Percentiles rank a stretch among this genome's conserved stretches.
phyloP scores from a whole-genome alignment of 257 asterid genomes.

The Echium plantagineum region DNA sequence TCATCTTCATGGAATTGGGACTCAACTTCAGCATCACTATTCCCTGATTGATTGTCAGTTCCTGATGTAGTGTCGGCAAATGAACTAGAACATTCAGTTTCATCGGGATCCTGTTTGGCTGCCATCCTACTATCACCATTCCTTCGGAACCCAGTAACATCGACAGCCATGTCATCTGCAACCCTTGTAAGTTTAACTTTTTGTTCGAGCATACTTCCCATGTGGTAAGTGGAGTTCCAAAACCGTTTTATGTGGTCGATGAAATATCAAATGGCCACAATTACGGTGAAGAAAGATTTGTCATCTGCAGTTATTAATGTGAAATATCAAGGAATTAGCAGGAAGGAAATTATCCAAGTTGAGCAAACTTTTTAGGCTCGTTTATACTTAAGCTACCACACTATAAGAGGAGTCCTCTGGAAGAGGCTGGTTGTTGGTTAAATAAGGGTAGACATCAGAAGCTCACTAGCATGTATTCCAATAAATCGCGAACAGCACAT shows the following conservation, averaged over 20 bases:
- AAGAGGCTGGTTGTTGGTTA: not conserved
- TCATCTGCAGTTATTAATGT: not conserved
- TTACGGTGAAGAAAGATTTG: not conserved
- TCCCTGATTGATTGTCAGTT: constrained; percentile 38
- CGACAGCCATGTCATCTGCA: constrained; percentile 33
- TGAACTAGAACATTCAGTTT: constrained; percentile 86
- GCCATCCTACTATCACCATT: constrained; percentile 31
- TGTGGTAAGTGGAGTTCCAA: constrained; percentile 11
- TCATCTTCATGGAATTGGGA: constrained; percentile 46
- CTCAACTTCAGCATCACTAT: constrained; percentile 81
- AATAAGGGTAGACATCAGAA: not conserved
- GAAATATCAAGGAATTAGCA: not conserved
- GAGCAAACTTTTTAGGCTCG: too few species aligned
- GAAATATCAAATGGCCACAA: not conserved
- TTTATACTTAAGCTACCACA: too few species aligned
- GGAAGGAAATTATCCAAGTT: too few species aligned
- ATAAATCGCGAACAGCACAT: not conserved
- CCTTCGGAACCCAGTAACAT: constrained; percentile 39
- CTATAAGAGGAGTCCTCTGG: not conserved
- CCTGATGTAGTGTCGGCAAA: constrained; percentile 58
- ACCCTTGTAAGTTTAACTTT: constrained; percentile 23
- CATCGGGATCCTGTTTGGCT: constrained; percentile 69
- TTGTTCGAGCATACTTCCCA: constrained; percentile 17
- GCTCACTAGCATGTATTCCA: not conserved
- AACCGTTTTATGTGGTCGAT: not conserved